phyloP scores from a whole-genome alignment of 2,329 filamentous ascomycete species.

The Cladosporium velox region DNA sequence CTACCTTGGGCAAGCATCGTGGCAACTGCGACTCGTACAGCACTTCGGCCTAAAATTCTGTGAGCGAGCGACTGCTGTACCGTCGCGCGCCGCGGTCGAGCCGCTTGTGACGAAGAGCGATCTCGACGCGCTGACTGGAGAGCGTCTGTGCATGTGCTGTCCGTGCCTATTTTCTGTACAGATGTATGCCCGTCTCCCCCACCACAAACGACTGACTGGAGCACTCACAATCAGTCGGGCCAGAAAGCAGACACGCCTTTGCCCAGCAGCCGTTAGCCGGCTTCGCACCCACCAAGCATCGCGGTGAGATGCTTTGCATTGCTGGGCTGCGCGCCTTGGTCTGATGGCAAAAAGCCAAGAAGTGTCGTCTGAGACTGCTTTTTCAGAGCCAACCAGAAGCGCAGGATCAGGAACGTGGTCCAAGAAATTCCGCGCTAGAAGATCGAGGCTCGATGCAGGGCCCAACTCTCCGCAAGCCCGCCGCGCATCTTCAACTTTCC shows the following conservation, averaged over 20 bases:
- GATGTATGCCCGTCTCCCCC: background rate
- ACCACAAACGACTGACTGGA: background rate
- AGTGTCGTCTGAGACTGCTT: constrained; percentile 3
- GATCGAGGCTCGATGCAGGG: constrained; percentile 12
- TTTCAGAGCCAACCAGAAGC: constrained; percentile 3
- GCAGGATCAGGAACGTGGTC: background rate
- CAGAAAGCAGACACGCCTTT: background rate
- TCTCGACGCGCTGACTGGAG: background rate
- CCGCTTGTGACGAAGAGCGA: constrained; percentile 14
- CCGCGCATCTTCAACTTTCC: background rate
- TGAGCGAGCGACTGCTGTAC: background rate
- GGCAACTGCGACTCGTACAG: constrained; percentile 4
- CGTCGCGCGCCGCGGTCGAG: constrained; percentile 14
- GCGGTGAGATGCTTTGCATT: constrained; percentile 1
- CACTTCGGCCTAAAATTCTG: background rate
- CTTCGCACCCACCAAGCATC: constrained; percentile 2
- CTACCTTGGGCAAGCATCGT: constrained; percentile 1
- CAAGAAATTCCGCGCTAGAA: background rate
- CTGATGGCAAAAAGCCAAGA: constrained; percentile 8
- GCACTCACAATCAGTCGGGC: background rate
- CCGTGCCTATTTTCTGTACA: background rate
- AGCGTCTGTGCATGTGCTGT: background rate
- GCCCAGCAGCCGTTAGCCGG: background rate
- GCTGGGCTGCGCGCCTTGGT: background rate
- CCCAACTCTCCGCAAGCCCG: constrained; percentile 13